Percentiles rank a stretch among this genome's conserved stretches.
Conservation (phyloP, 2,329 filamentous ascomycete genomes). For the Epichloe glyceriae region DNA sequence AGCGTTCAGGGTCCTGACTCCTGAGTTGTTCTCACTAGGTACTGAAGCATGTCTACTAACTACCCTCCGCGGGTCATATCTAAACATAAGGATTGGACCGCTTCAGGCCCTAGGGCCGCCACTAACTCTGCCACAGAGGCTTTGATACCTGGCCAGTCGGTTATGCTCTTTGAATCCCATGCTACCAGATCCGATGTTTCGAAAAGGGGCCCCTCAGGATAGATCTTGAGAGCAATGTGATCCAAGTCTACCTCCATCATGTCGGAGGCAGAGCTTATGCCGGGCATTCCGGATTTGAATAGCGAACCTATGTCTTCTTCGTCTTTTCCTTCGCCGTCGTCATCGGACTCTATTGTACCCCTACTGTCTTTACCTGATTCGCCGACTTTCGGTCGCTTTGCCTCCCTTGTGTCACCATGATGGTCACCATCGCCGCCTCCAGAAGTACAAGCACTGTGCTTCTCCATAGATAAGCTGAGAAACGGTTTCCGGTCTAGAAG, state of each 20-base stretch:
- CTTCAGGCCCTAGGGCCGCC: slow-evolving; percentile 49
- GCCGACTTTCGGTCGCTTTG: neutral
- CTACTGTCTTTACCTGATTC: slow-evolving; percentile 2
- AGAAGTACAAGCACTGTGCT: slow-evolving; percentile 8
- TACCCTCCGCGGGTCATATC: slow-evolving; percentile 29
- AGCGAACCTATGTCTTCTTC: slow-evolving; percentile 26
- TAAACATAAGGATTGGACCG: slow-evolving; percentile 43
- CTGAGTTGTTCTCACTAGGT: neutral
- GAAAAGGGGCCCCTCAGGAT: slow-evolving; percentile 24
- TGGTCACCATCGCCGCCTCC: neutral
- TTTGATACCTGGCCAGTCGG: slow-evolving; percentile 40
- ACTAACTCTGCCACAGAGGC: slow-evolving; percentile 53
- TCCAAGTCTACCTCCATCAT: slow-evolving; percentile 45
- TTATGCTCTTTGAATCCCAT: slow-evolving; percentile 44
- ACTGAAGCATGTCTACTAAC: neutral
- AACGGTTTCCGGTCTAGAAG: slow-evolving; percentile 44
- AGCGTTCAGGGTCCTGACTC: neutral
- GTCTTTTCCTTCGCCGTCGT: slow-evolving; percentile 9
- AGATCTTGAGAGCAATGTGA: slow-evolving; percentile 40
- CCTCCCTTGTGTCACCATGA: neutral
- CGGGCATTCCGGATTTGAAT: slow-evolving; percentile 53
- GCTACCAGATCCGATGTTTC: slow-evolving; percentile 38
- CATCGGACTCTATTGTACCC: neutral
- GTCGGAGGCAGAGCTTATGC: slow-evolving; percentile 42
- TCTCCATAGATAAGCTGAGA: slow-evolving; percentile 31